Percentiles rank a stretch among this genome's conserved stretches.
phyloP scores from a whole-genome alignment of 2,329 filamentous ascomycete genomes.

The Arthrobotrys pseudoclavata region DNA sequence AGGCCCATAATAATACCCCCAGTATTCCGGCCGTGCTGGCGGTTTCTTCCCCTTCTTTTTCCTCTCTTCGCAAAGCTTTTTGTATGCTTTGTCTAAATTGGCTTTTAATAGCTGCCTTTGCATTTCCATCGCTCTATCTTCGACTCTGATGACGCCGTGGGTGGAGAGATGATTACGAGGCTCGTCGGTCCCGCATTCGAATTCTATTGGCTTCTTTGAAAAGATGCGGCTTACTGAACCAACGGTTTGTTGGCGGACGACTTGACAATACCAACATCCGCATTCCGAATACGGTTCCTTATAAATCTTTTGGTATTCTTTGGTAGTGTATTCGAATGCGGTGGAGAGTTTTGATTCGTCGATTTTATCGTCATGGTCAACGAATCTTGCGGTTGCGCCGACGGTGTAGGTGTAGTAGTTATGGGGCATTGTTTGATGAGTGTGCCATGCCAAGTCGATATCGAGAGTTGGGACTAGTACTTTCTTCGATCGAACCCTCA shows the following conservation, averaged over 20 bases:
- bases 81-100: conserved; percentile 39
- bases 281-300: conserved; percentile 80
- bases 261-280: conserved; percentile 87
- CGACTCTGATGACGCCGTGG: conserved; percentile 51
- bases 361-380: conserved; percentile 89
- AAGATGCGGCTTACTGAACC: conserved; percentile 30
- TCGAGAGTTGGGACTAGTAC: conserved; percentile 79
- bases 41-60: conserved; percentile 58
- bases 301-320: conserved; percentile 76
- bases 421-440: conserved; percentile 78
- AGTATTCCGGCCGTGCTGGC: conserved; percentile 42
- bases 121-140: conserved; percentile 32
- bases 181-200: conserved; percentile 42
- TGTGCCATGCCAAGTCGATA: conserved; percentile 83
- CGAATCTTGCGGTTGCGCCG: conserved; percentile 70
- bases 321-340: conserved; percentile 80
- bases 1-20: conserved; percentile 51
- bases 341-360: conserved; percentile 75
- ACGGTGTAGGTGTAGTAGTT: conserved; percentile 75
- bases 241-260: conserved; percentile 56
- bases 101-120: conserved; percentile 42
- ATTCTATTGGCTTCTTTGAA: conserved; percentile 39
- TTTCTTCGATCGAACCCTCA: conserved; percentile 68
- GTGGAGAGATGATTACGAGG: conserved; percentile 48
- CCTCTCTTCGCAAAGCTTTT: conserved; percentile 47